phyloP scores from a whole-genome alignment of 2,329 filamentous ascomycete genomes.

The Lasiodiplodia sp. region DNA sequence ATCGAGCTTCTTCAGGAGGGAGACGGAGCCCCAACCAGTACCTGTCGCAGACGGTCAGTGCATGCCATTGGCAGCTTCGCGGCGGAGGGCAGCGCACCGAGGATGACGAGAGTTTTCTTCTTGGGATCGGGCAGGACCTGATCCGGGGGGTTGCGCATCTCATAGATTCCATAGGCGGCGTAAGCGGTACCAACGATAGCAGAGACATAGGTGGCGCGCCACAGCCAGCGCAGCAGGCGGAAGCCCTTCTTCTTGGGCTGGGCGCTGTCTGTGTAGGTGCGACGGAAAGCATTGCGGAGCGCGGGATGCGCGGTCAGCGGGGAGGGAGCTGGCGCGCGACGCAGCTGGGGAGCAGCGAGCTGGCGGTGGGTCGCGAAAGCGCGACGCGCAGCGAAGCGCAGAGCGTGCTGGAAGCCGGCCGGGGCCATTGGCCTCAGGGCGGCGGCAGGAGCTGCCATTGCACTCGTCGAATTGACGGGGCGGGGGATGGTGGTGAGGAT shows the following conservation, averaged over 20 bases:
- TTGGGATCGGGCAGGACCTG: conserved; percentile 80
- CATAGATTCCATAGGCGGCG: conserved; percentile 81
- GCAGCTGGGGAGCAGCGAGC: conserved; percentile 39
- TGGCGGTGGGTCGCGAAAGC: conserved; percentile 43
- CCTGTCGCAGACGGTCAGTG: conserved; percentile 61
- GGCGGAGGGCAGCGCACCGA: conserved; percentile 69
- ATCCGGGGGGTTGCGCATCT: conserved; percentile 79
- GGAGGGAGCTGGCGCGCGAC: conserved; percentile 38
- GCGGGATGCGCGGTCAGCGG: conserved; percentile 1
- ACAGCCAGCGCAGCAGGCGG: conserved; percentile 78
- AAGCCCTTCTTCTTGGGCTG: conserved; percentile 63
- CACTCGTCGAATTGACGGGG: conserved; percentile 18
- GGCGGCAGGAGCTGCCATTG: conserved; percentile 38
- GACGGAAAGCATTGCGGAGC: conserved; percentile 44
- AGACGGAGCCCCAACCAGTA: conserved; percentile 95
- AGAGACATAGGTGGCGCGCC: conserved; percentile 82
- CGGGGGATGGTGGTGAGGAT: conserved; percentile 6
- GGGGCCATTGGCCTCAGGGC: conserved; percentile 46
- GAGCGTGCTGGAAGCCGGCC: conserved; percentile 38
- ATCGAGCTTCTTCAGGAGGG: conserved; percentile 97
- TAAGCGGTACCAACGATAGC: conserved; percentile 73
- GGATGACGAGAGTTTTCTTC: conserved; percentile 97
- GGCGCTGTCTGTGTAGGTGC: conserved; percentile 42
- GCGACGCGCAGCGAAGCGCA: conserved; percentile 45
- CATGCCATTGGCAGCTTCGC: conserved; percentile 28